Conservation (phyloP, 495 filamentous ascomycete genomes). For the Penicillium atrosanguineum region DNA sequence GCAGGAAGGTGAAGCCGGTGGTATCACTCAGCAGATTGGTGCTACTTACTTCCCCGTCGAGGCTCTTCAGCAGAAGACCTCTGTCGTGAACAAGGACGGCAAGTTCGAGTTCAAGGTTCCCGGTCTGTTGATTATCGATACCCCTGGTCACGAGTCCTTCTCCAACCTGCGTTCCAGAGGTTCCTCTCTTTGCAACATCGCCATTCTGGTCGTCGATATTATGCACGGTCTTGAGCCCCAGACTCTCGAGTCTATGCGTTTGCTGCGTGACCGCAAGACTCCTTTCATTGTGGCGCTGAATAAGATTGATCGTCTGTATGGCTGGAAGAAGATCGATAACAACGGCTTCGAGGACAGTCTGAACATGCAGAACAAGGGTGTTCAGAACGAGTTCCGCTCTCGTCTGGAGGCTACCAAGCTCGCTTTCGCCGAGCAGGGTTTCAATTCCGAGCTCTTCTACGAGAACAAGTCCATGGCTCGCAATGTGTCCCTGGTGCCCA, state of each 20-base stretch:
- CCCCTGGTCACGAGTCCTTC: constrained; percentile 99
- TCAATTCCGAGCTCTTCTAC: constrained; percentile 95
- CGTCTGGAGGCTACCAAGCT: constrained; percentile 89
- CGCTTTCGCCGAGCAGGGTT: constrained; percentile 91
- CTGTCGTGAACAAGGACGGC: constrained; percentile 86
- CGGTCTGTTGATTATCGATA: constrained; percentile 96
- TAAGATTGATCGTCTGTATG: constrained; percentile 99
- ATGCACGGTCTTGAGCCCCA: constrained; percentile 99
- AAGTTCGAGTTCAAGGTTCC: constrained; percentile 97
- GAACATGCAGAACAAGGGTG: constrained; percentile 84
- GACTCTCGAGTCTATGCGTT: constrained; percentile 93
- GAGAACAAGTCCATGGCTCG: constrained; percentile 97
- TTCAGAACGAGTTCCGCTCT: constrained; percentile 92
- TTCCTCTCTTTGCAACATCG: constrained; percentile 98
- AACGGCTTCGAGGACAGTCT: constrained; percentile 96
- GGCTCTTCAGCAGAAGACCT: constrained; percentile 84
- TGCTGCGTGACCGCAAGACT: constrained; percentile 90
- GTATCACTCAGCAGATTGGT: constrained; percentile 99
- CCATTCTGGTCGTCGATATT: constrained; percentile 98
- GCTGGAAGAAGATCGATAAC: constrained; percentile 96
- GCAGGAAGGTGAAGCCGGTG: constrained; percentile 98
- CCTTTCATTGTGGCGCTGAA: constrained; percentile 99
- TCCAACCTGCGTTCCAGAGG: constrained; percentile 95
- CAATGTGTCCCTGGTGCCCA: constrained; percentile 92
- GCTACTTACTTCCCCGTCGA: constrained; percentile 99